Evolutionary conservation across 306 rosid genomes (phyloP).

Genomic region (Glycine latifolia): DNA sequence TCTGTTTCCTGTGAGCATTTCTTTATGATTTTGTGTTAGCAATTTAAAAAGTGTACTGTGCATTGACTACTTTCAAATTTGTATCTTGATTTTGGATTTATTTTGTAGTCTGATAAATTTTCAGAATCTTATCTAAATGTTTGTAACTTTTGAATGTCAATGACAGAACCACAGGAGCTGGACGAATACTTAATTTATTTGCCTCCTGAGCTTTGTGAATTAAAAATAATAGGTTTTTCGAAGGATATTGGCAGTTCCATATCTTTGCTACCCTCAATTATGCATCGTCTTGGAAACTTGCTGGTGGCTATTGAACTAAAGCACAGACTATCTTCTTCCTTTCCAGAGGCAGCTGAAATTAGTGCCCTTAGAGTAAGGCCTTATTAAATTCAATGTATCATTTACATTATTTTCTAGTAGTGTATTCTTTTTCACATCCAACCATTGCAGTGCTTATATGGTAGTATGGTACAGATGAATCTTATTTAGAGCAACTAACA

Average conservation of each 20-base stretch:
- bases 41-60: not conserved
- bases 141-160: conserved; percentile 44
- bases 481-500: conserved; percentile 42
- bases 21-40: conserved; percentile 15
- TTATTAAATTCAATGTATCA: conserved; percentile 33
- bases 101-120: conserved; percentile 27
- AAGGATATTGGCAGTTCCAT: conserved; percentile 95
- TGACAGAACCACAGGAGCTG: conserved; percentile 67
- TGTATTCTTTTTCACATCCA: conserved; percentile 26
- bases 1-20: not conserved
- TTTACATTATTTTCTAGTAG: conserved; percentile 1
- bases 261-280: conserved; percentile 90
- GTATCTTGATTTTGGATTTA: conserved; percentile 43
- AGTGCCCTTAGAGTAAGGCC: conserved; percentile 71
- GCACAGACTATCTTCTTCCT: conserved; percentile 59
- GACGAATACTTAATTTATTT: conserved; percentile 68
- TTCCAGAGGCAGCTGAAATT: conserved; percentile 83
- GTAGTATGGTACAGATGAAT: conserved; percentile 30
- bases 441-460: conserved; percentile 33
- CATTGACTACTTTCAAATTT: conserved; percentile 9
- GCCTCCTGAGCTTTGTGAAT: conserved; percentile 89
- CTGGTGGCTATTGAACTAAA: conserved; percentile 91
- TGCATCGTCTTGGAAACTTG: conserved; percentile 95
- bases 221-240: conserved; percentile 88
- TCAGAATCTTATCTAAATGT: conserved; percentile 23